phyloP scores from a whole-genome alignment of 2,329 filamentous ascomycete genomes.

The Biscogniauxia sp. region DNA sequence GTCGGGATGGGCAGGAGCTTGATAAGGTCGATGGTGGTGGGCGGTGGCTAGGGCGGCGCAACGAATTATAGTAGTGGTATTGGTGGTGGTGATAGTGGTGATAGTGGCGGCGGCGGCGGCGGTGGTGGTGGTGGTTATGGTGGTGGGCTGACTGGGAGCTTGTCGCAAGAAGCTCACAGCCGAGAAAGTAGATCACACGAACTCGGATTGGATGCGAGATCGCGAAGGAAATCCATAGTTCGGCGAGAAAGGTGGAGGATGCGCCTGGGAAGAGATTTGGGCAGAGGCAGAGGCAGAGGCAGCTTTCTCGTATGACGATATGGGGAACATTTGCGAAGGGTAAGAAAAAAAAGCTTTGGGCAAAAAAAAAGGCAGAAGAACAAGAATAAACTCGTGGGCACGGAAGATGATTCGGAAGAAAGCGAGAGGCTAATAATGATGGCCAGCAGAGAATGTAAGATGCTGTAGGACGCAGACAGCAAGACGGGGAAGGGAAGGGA shows the following conservation, averaged over 20 bases:
- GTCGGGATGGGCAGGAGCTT: constrained; percentile 5
- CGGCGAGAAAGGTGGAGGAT: constrained; percentile 19
- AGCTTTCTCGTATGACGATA: constrained; percentile 25
- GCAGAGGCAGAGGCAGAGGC: constrained; percentile 9
- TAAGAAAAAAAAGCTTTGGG: constrained; percentile 10
- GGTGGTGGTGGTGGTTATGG: constrained; percentile 10
- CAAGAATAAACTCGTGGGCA: constrained; percentile 16
- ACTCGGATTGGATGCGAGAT: constrained; percentile 25
- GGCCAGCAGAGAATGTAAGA: constrained; percentile 1
- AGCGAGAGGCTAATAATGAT: background rate
- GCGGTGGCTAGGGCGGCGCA: constrained; percentile 20
- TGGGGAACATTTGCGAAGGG: constrained; percentile 32
- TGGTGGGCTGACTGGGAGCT: constrained; percentile 14
- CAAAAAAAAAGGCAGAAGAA: constrained; percentile 1
- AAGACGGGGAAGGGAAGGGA: background rate
- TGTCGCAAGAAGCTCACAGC: constrained; percentile 29
- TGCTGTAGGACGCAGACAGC: background rate
- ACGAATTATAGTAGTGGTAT: background rate
- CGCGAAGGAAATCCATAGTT: constrained; percentile 33
- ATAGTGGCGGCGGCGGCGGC: constrained; percentile 14
- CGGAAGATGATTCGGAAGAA: constrained; percentile 5
- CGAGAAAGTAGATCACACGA: constrained; percentile 32
- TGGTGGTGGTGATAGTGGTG: constrained; percentile 2
- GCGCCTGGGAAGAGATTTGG: constrained; percentile 22
- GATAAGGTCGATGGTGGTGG: constrained; percentile 6